Evolutionary conservation across 768 basidiomycete species (phyloP).

Genomic region (Lactarius quietus): DNA sequence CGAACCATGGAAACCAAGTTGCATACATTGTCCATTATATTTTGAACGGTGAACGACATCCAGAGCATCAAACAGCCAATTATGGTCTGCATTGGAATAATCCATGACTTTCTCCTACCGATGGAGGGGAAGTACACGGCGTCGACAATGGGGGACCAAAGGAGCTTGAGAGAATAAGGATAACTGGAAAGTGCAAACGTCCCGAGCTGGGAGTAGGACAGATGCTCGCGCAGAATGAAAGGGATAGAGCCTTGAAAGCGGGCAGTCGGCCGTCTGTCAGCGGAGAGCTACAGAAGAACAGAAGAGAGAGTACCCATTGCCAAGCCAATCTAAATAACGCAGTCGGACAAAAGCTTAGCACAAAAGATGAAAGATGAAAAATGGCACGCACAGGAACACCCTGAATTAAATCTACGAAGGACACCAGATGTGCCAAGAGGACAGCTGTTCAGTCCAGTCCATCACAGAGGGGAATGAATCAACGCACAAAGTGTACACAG

Average conservation of each 20-base stretch:
- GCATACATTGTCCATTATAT: slow-evolving; percentile 72
- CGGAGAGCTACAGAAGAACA: not conserved
- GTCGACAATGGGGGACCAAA: slow-evolving; percentile 98
- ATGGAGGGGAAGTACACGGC: slow-evolving; percentile 75
- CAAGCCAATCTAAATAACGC: slow-evolving; percentile 61
- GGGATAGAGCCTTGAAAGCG: slow-evolving; percentile 76
- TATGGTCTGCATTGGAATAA: slow-evolving; percentile 92
- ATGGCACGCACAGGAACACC: slow-evolving; percentile 75
- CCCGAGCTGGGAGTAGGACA: slow-evolving; percentile 96
- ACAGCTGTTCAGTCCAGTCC: not conserved
- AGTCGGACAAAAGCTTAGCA: slow-evolving; percentile 2
- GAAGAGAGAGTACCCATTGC: slow-evolving; percentile 61
- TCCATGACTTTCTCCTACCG: slow-evolving; percentile 98
- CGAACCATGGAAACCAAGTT: slow-evolving; percentile 21
- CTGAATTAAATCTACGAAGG: slow-evolving; percentile 49
- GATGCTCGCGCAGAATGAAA: slow-evolving; percentile 89
- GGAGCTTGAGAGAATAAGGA: slow-evolving; percentile 92
- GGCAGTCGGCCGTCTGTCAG: not conserved
- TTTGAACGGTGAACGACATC: slow-evolving; percentile 70
- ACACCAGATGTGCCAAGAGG: not conserved
- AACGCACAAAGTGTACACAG: slow-evolving; percentile 46
- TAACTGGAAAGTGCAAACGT: slow-evolving; percentile 91
- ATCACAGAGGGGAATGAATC: slow-evolving; percentile 4
- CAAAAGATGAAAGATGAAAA: slow-evolving; percentile 24
- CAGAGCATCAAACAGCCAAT: slow-evolving; percentile 82